These are phyloP conservation scores for Penicillium ucsense DNA, from an alignment of 495 filamentous ascomycete genomes.

Conservation along the genomic window DNA sequence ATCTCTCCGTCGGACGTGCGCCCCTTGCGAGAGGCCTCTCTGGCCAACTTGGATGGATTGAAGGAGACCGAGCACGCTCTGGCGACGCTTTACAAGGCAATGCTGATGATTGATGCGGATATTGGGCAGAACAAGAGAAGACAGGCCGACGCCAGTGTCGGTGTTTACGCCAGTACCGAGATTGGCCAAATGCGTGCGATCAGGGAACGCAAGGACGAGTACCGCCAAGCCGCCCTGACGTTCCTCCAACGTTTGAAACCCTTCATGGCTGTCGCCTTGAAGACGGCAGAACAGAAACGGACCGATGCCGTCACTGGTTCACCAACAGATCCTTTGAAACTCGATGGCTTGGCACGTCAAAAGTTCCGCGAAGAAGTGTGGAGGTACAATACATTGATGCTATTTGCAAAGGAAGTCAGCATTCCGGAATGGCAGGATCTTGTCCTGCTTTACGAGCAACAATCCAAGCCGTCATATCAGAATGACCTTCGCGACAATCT, in stretches of 20 bases:
- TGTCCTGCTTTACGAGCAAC: slow-evolving; percentile 68
- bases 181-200: slow-evolving; percentile 88
- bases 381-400: slow-evolving; percentile 73
- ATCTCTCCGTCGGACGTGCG: slow-evolving; percentile 68
- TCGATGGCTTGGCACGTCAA: slow-evolving; percentile 43
- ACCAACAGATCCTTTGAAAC: slow-evolving; percentile 31
- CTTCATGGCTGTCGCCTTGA: slow-evolving; percentile 73
- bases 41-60: slow-evolving; percentile 60
- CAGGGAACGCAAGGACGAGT: slow-evolving; percentile 84
- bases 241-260: slow-evolving; percentile 73
- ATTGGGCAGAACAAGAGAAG: slow-evolving; percentile 46
- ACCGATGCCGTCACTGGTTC: slow-evolving; percentile 42
- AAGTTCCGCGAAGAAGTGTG: slow-evolving; percentile 53
- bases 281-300: slow-evolving; percentile 58
- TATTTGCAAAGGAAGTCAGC: slow-evolving; percentile 80
- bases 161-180: slow-evolving; percentile 63
- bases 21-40: slow-evolving; percentile 60
- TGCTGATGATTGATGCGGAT: slow-evolving; percentile 83
- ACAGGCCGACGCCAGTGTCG: slow-evolving; percentile 40
- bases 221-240: slow-evolving; percentile 54
- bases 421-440: slow-evolving; percentile 68
- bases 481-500: slow-evolving; percentile 73
- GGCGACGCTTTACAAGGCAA: slow-evolving; percentile 82
- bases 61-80: slow-evolving; percentile 66
- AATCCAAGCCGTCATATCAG: slow-evolving; percentile 66